Evolutionary conservation across 2,329 filamentous ascomycete species (phyloP).

Genomic region (Podosphaera aphanis): DNA sequence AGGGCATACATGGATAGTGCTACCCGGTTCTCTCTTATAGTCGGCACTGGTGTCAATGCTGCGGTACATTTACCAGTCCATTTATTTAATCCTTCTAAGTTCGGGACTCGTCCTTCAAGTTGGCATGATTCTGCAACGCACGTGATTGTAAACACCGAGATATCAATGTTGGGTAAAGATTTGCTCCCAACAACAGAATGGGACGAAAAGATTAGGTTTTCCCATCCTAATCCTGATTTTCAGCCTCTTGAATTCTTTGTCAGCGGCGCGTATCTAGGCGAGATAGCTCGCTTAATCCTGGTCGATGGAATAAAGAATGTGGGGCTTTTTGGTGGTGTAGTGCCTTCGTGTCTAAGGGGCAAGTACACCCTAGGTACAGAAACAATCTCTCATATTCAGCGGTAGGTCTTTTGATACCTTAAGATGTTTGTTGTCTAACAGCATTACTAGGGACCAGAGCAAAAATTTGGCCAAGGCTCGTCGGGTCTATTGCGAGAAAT

Average conservation of each 20-base stretch:
- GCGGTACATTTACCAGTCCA: slow-evolving; percentile 38
- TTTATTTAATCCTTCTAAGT: slow-evolving; percentile 30
- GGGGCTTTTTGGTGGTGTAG: slow-evolving; percentile 29
- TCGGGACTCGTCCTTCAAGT: slow-evolving; percentile 26
- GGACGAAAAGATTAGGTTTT: slow-evolving; percentile 29
- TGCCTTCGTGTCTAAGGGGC: slow-evolving; percentile 27
- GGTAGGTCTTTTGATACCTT: slow-evolving; percentile 20
- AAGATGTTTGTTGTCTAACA: slow-evolving; percentile 1
- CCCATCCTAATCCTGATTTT: slow-evolving; percentile 32
- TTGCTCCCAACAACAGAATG: slow-evolving; percentile 37
- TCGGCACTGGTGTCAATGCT: slow-evolving; percentile 44
- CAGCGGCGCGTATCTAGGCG: slow-evolving; percentile 42
- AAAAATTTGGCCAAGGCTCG: slow-evolving; percentile 17
- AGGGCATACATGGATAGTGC: slow-evolving; percentile 31
- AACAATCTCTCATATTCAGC: slow-evolving; percentile 28
- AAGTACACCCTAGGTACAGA: slow-evolving; percentile 37
- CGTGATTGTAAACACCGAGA: slow-evolving; percentile 43
- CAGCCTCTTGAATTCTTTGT: slow-evolving; percentile 39
- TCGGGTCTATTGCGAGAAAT: slow-evolving; percentile 24
- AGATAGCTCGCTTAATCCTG: slow-evolving; percentile 34
- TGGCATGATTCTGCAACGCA: slow-evolving; percentile 37
- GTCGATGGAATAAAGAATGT: slow-evolving; percentile 32
- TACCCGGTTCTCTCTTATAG: slow-evolving; percentile 39
- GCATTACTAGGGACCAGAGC: slow-evolving; percentile 6
- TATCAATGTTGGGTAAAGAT: slow-evolving; percentile 40